Conservation (phyloP, 352 stramenopile species). For the Sclerospora graminicola region DNA sequence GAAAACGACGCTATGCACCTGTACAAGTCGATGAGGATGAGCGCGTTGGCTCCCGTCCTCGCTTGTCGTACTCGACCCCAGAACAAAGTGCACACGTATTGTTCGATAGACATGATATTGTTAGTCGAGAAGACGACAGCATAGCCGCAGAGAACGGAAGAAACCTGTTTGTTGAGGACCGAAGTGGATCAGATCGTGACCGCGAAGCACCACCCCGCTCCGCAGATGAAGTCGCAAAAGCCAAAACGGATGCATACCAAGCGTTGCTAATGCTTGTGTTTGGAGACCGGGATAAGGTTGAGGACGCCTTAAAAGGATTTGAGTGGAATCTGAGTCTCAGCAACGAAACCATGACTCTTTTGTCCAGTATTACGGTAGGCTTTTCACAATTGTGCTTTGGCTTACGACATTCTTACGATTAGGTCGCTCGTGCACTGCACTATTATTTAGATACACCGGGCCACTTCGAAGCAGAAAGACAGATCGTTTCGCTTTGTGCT, state of each 20-base stretch:
- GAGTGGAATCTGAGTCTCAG: conserved; percentile 28
- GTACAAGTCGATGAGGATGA: conserved; percentile 9
- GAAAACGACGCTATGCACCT: conserved; percentile 25
- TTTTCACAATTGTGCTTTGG: too few relatives aligned
- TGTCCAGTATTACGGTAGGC: conserved; percentile 21
- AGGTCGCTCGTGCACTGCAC: background rate
- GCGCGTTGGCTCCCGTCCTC: conserved; percentile 15
- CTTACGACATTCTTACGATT: background rate
- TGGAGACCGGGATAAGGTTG: conserved; percentile 28
- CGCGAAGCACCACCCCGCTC: conserved; percentile 12
- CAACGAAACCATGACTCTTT: conserved; percentile 15
- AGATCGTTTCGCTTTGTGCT: conserved; percentile 24
- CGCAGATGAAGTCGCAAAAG: conserved; percentile 26
- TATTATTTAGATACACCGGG: conserved; percentile 16
- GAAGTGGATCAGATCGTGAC: conserved; percentile 25
- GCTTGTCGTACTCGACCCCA: conserved; percentile 12
- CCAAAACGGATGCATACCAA: conserved; percentile 47
- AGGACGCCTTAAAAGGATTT: conserved; percentile 22
- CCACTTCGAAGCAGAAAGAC: conserved; percentile 6
- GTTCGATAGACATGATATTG: conserved; percentile 5
- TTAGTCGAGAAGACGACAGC: background rate
- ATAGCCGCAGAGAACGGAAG: background rate
- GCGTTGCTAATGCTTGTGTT: conserved; percentile 49
- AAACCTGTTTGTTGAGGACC: conserved; percentile 38
- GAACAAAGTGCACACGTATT: background rate